Conservation (phyloP, 2,329 filamentous ascomycete genomes). For the Didymella exigua region DNA sequence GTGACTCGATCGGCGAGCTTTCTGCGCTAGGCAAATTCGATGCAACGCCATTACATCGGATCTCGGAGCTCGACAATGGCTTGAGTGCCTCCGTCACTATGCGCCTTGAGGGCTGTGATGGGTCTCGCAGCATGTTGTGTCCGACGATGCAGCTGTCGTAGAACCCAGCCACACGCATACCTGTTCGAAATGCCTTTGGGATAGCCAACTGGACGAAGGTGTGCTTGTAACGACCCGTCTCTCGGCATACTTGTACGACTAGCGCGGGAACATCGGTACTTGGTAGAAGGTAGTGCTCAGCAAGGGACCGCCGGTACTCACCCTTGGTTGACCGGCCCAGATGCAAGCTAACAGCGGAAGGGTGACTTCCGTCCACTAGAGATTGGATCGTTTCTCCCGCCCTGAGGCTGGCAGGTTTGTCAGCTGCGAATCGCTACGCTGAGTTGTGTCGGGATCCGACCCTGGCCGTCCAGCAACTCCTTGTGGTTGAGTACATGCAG, state of each 20-base stretch:
- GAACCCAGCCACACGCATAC: slow-evolving; percentile 6
- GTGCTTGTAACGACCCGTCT: not conserved
- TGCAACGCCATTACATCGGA: not conserved
- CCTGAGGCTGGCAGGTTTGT: not conserved
- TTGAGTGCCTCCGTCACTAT: not conserved
- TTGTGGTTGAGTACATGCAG: not conserved
- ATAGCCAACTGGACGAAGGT: not conserved
- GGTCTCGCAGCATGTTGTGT: slow-evolving; percentile 1
- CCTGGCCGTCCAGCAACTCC: not conserved
- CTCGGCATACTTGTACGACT: slow-evolving; percentile 9
- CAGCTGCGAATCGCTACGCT: not conserved
- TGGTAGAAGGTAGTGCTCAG: not conserved
- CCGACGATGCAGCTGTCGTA: slow-evolving; percentile 5
- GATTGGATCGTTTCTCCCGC: not conserved
- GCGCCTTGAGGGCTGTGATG: not conserved
- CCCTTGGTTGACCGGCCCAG: slow-evolving; percentile 2
- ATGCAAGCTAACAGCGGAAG: not conserved
- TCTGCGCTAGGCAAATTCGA: not conserved
- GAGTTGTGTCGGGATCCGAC: not conserved
- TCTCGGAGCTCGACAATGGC: not conserved
- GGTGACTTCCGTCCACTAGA: not conserved
- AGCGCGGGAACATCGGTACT: not conserved
- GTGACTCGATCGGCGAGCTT: not conserved
- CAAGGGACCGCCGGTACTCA: slow-evolving; percentile 3
- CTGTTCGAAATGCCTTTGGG: not conserved